Evolutionary conservation across 352 stramenopile species (phyloP), one percentile per base, ranked within the genome.

Genomic region (Plasmopara halstedii): DNA sequence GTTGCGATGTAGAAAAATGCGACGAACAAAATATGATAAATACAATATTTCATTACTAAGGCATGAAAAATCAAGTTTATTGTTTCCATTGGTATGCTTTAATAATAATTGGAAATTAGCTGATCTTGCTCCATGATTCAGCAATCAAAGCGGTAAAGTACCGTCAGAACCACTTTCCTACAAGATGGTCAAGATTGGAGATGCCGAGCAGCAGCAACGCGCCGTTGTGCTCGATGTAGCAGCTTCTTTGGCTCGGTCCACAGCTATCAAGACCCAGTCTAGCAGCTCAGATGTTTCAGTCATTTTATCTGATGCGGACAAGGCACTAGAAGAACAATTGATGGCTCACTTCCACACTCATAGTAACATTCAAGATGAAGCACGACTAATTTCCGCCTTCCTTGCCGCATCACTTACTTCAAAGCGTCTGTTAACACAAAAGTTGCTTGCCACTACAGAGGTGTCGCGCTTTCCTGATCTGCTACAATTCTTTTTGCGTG

Each of bases 401-500:
- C 25, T 85, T 9, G 19, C 49, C 7, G 39, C 75, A 9, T 43
- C 70, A 11, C 46, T 33, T 18, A 41, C 53, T 13, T 74, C 67
- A 22, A 67, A 84, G 51, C 56, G 67, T 25, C 59, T 66, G 22
- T 33, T 83, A 27, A 66, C 32, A 63, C 67, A 50, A 14, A 35
- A 44, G 26, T 17, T 67, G 11, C 38, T 85, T 9, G 40, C 53
- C 14, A 48, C 42, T 46, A 25, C 42, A 13, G 10, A 36, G 9
- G 14, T 64, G 10, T 34, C 42, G 19, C 43, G 67, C 31, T 86
- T 86, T 41, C 50, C 70, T 7, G 46, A 34, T 20, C 60, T 88
- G 14, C 50, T 88, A 19, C 67, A 85, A 58, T 83, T 88, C 45
- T 71, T 86, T 27, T 49, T 83, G 38, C 72, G 77, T 42, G 57